A percentile compares a stretch with the other conserved stretches of the same genome.
Evolutionary conservation across 2,329 filamentous ascomycete genomes (phyloP).

Genomic region (Didymella glomerata): DNA sequence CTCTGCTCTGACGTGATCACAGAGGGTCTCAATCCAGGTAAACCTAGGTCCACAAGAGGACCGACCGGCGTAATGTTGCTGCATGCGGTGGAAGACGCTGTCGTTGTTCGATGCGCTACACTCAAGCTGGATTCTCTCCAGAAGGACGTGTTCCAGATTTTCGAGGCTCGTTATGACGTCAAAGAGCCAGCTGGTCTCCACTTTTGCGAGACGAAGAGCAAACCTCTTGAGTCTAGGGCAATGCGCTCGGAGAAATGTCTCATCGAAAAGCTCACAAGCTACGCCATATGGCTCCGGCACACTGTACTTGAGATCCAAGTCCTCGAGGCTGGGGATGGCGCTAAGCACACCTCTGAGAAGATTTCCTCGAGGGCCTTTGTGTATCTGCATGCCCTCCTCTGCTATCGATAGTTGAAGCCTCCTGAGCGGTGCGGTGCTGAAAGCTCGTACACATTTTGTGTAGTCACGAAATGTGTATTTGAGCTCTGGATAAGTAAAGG

Average conservation of each 20-base stretch:
- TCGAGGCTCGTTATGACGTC: not conserved
- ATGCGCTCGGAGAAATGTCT: not conserved
- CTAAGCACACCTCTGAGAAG: slow-evolving; percentile 3
- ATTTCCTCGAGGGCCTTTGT: not conserved
- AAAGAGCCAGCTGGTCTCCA: not conserved
- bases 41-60: not conserved
- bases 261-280: not conserved
- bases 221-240: slow-evolving; percentile 4
- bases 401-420: slow-evolving; percentile 8
- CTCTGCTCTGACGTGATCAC: not conserved
- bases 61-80: not conserved
- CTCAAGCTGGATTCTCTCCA: not conserved
- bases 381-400: not conserved
- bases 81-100: slow-evolving; percentile 1
- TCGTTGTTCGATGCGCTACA: not conserved
- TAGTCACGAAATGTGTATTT: slow-evolving; percentile 1
- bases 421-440: slow-evolving; percentile 2
- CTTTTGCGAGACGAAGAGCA: not conserved
- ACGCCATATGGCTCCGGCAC: not conserved
- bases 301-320: slow-evolving; percentile 8
- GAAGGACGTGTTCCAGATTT: not conserved
- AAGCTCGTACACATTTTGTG: slow-evolving; percentile 15
- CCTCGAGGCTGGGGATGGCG: not conserved
- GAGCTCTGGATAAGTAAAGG: slow-evolving; percentile 9
- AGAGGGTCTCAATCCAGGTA: not conserved